phyloP scores from a whole-genome alignment of 805 yeast species.

The Candida arabinofermentans region DNA sequence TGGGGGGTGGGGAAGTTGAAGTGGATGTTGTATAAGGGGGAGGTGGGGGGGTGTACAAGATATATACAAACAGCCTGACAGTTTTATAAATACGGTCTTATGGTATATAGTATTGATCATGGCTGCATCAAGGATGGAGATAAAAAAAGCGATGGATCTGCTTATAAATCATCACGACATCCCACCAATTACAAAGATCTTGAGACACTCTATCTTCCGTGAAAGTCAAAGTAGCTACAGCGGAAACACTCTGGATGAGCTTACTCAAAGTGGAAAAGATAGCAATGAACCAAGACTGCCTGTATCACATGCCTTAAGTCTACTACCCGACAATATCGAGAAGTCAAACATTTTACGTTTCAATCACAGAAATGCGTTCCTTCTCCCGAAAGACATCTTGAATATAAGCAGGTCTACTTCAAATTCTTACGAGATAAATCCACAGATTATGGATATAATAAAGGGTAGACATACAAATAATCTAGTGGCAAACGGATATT shows the following conservation, averaged over 20 bases:
- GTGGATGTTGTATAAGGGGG: no score
- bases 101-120: no score
- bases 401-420: conserved; percentile 33
- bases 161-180: no score
- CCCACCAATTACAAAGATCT: no score
- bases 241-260: neutral
- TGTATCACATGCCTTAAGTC: conserved; percentile 1
- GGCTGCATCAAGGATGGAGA: no score
- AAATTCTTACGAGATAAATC: conserved; percentile 15
- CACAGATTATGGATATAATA: conserved; percentile 35
- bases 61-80: no score
- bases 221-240: no score
- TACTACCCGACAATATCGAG: neutral
- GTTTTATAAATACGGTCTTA: no score
- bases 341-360: conserved; percentile 35
- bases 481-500: conserved; percentile 42
- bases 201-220: no score
- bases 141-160: no score
- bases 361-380: conserved; percentile 35
- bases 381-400: conserved; percentile 37
- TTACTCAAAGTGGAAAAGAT: neutral
- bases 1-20: no score
- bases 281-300: neutral
- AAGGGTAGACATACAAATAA: conserved; percentile 46
- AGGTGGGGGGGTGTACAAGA: no score